These are phyloP conservation scores for Acrocalymma vagum DNA, from an alignment of 2,329 filamentous ascomycete species.

Conservation along the genomic window DNA sequence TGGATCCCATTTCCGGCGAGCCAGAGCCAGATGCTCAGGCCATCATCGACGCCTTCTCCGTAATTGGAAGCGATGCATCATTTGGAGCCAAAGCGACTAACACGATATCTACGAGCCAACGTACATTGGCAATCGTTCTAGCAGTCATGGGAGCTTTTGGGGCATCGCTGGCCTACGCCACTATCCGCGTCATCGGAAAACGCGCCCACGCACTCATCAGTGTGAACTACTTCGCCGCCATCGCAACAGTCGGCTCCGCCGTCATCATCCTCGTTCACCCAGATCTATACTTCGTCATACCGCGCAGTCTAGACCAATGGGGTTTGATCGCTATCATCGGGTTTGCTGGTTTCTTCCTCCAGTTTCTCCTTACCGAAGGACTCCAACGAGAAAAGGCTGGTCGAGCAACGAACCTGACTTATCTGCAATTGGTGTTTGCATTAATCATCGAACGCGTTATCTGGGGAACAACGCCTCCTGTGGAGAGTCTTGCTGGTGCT, in stretches of 20 bases:
- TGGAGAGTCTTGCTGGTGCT: constrained; percentile 33
- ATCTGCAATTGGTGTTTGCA: constrained; percentile 73
- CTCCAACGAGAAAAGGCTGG: constrained; percentile 72
- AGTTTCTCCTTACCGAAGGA: constrained; percentile 80
- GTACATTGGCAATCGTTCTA: constrained; percentile 72
- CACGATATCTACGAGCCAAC: constrained; percentile 64
- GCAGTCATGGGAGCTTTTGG: constrained; percentile 80
- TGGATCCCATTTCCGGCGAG: constrained; percentile 40
- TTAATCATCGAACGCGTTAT: constrained; percentile 68
- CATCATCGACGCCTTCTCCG: no score
- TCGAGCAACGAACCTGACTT: constrained; percentile 69
- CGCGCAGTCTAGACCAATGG: constrained; percentile 66
- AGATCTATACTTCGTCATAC: constrained; percentile 63
- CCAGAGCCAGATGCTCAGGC: constrained; percentile 26
- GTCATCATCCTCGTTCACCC: constrained; percentile 65
- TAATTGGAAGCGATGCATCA: no score
- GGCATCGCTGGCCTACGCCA: constrained; percentile 74
- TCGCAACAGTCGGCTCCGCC: constrained; percentile 71
- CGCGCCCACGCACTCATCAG: constrained; percentile 80
- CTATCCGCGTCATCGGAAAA: constrained; percentile 79
- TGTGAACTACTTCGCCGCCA: constrained; percentile 80
- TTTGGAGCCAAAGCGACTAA: constrained; percentile 11
- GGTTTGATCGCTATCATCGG: constrained; percentile 72
- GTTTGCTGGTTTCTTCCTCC: constrained; percentile 77
- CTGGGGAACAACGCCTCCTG: constrained; percentile 49